phyloP scores from a whole-genome alignment of 2,329 filamentous ascomycete species.

The Bipolaris gigantea region DNA sequence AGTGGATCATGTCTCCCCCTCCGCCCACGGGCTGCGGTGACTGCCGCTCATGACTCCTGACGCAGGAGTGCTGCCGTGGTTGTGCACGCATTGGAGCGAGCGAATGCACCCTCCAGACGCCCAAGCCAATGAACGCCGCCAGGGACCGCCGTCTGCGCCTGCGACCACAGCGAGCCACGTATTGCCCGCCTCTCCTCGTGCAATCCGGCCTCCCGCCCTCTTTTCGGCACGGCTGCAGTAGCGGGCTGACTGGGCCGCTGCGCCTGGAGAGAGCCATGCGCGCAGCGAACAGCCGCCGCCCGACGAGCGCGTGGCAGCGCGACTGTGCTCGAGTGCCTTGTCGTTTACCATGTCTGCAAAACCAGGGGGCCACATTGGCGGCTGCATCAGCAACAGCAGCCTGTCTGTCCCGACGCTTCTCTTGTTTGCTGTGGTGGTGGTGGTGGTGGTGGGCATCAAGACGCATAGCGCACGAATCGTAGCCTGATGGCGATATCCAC shows the following conservation, averaged over 20 bases:
- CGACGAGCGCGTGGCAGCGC: constrained; percentile 3
- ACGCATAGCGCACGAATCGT: constrained; percentile 7
- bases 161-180: constrained; percentile 36
- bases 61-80: constrained; percentile 18
- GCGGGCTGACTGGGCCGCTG: constrained; percentile 15
- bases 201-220: constrained; percentile 12
- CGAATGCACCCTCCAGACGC: constrained; percentile 14
- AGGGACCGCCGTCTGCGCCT: constrained; percentile 27
- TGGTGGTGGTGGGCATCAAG: constrained; percentile 1
- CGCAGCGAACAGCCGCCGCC: constrained; percentile 2
- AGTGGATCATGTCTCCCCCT: constrained; percentile 18
- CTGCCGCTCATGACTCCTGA: constrained; percentile 28
- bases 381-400: not conserved
- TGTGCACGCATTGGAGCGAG: constrained; percentile 29
- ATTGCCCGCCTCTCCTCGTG: constrained; percentile 11
- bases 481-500: not conserved
- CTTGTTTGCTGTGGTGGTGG: constrained; percentile 6
- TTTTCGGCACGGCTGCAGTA: constrained; percentile 20
- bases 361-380: constrained; percentile 23
- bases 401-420: not conserved
- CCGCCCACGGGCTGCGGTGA: constrained; percentile 22
- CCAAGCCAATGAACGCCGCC: constrained; percentile 29
- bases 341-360: not conserved
- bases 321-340: constrained; percentile 3
- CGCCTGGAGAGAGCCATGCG: constrained; percentile 3